Evolutionary conservation across 2,329 filamentous ascomycete genomes (phyloP).

Genomic region (Pleomassaria siparia): DNA sequence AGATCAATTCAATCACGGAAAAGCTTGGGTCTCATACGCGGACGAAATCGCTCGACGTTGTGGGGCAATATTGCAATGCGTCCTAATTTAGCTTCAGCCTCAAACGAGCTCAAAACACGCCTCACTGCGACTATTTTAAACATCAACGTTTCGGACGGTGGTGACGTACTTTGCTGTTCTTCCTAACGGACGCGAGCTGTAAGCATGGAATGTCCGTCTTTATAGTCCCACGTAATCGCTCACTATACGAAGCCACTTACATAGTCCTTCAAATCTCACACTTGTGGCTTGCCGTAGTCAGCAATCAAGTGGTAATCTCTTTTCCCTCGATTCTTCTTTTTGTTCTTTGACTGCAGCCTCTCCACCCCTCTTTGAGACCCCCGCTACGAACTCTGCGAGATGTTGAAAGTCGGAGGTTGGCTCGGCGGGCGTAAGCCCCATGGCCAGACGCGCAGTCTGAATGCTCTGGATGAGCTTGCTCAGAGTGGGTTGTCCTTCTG

Average conservation of each 20-base stretch:
- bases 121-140: not conserved
- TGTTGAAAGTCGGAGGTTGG: conserved; percentile 44
- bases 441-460: conserved; percentile 57
- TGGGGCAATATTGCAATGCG: not conserved
- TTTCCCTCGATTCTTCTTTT: conserved; percentile 3
- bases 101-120: not conserved
- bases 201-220: not conserved
- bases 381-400: conserved; percentile 12
- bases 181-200: not conserved
- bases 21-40: not conserved
- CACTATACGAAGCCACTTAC: not conserved
- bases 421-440: conserved; percentile 37
- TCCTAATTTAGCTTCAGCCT: not conserved
- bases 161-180: not conserved
- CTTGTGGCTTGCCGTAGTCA: not conserved
- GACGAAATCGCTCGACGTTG: not conserved
- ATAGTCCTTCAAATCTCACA: not conserved
- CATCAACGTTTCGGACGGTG: not conserved
- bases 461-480: conserved; percentile 59
- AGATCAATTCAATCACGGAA: too few species aligned
- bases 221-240: not conserved
- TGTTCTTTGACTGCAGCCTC: not conserved
- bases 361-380: conserved; percentile 6
- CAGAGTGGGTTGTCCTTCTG: conserved; percentile 47
- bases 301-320: not conserved